Evolutionary conservation across 495 filamentous ascomycete genomes (phyloP).

Genomic region (Patellaria atrata): DNA sequence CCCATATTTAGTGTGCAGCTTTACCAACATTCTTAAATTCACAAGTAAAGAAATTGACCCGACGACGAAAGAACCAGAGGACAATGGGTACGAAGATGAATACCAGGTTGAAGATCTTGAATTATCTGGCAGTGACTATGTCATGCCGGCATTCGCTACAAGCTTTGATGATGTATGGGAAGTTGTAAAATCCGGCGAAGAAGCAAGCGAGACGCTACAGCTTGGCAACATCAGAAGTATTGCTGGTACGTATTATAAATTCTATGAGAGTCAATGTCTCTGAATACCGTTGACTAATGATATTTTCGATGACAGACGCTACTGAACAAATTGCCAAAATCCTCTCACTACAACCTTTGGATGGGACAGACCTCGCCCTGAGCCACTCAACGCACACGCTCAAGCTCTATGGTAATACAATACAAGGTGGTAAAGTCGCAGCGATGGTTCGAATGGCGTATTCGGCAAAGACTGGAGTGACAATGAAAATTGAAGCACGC

Average conservation of each 20-base stretch:
- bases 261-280: not conserved
- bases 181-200: conserved; percentile 69
- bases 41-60: conserved; percentile 97
- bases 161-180: conserved; percentile 98
- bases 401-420: conserved; percentile 91
- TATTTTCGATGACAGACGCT: conserved; percentile 47
- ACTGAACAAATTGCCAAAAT: conserved; percentile 78
- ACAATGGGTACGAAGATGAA: conserved; percentile 85
- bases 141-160: conserved; percentile 81
- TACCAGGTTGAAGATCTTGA: conserved; percentile 95
- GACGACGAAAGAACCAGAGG: conserved; percentile 83
- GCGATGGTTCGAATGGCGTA: conserved; percentile 86
- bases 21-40: conserved; percentile 91
- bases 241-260: conserved; percentile 60
- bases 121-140: conserved; percentile 79
- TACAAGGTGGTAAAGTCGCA: conserved; percentile 78
- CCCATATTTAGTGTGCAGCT: conserved; percentile 57
- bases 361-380: conserved; percentile 80
- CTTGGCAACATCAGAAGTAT: conserved; percentile 84
- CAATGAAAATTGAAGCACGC: conserved; percentile 81
- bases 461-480: conserved; percentile 80
- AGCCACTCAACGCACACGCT: conserved; percentile 83
- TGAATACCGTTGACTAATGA: not conserved
- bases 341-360: conserved; percentile 82
- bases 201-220: conserved; percentile 83